Evolutionary conservation across 768 basidiomycete genomes (phyloP), one percentile per base, ranked within the genome.

Genomic region (Tulasnella calospora): DNA sequence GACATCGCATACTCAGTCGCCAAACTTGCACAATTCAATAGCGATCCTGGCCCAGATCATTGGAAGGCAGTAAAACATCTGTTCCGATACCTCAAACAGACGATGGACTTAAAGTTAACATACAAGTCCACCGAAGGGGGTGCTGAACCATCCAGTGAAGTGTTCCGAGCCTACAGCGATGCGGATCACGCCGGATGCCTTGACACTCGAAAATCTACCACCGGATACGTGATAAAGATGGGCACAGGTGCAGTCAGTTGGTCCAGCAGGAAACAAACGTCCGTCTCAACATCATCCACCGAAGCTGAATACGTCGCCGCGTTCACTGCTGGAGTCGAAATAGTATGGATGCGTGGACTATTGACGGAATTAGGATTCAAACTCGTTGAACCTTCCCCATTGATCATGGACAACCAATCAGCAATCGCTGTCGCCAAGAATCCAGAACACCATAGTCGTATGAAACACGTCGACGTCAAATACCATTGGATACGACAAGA

Each of bases 181-280:
- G n/a, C n/a, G n/a, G n/a, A n/a, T n/a, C n/a, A 82, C 76, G 83
- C 74, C 41, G 83, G 84, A 0, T 79, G 81, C 51, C 72, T 79
- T 2, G 83, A 82, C 15, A 82, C 76, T 77, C 79, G 83, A 1
- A 80, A 80, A 33, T 86, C 86, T 3, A 85, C 82, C n/a, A 81
- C 82, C 35, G n/a, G n/a, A n/a, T n/a, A n/a, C n/a, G n/a, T n/a
- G n/a, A n/a, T n/a, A n/a, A n/a, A n/a, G n/a, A n/a, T 87, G 69
- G 85, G 81, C 10, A 81, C 80, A 8, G 86, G 85, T 10, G 82
- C 84, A 1, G 82, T 88, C 19, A 81, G 78, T 30, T 88, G 87
- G 87, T 76, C 57, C 12, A 85, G 84, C 36, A 82, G 83, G 55
- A 81, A 84, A 30, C 88, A 89, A 81, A 21, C 81, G 0, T 80